Evolutionary conservation across 2,329 filamentous ascomycete species (phyloP), one percentile per base, ranked within the genome.

Genomic region (Teratosphaeria zuluensis): DNA sequence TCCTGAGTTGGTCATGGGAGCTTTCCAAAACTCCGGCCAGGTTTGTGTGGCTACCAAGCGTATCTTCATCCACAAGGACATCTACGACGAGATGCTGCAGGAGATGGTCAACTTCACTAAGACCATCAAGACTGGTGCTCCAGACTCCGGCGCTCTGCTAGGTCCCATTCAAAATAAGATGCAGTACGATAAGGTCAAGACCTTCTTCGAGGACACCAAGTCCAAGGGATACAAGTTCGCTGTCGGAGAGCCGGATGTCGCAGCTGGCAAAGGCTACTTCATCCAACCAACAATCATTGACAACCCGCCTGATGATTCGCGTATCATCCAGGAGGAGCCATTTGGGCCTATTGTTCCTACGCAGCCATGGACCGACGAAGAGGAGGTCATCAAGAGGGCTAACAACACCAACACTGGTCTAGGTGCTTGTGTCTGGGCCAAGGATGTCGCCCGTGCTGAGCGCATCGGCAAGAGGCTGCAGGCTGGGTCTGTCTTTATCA

Each of bases 121-220:
- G 61, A 66, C 67, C 5, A 63, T 81, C 58, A 79, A 79, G 64
- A 73, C 72, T 3, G 79, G 78, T 7, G 57, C 62, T 7, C 67
- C 68, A 8, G 68, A 73, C 56, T 74, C 75, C 2, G 76, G 73
- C 3, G 74, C 75, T 28, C 72, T 80, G 59, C 80, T 85, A 1
- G 86, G 84, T 74, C 73, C 84, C 5, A 75, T 80, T 52, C 80
- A 84, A 63, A 84, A 85, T 70, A 73, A 72, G 58, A 80, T 86
- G 69, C 59, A 85, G 63, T 81, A 78, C 11, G 69, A 82, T 32
- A 78, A 76, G 2, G 77, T 83, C 63, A 71, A 74, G 63, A 65
- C 64, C 28, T 73, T 72, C 66, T 74, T 75, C 65, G 63, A 64
- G 53, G 73, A 75, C 62, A 68, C 62, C 57, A 74, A 74, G 61